Conservation (phyloP, 306 rosid genomes). For the cucumber (Cucumis sativus) region DNA sequence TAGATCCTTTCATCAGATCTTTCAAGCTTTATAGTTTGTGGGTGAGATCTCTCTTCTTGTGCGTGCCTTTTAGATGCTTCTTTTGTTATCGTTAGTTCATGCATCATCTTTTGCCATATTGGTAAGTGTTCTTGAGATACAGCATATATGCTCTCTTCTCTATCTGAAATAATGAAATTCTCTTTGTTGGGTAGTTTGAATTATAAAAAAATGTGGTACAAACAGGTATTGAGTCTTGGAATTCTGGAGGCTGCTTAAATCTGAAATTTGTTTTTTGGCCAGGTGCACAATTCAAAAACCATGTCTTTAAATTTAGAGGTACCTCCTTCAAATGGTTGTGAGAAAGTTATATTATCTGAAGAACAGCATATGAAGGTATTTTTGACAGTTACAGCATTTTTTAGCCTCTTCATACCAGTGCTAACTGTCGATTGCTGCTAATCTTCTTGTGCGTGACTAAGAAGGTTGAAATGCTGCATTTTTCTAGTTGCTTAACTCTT, state of each 20-base stretch:
- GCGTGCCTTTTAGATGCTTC: background rate
- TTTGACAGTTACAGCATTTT: background rate
- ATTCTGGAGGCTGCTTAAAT: slow-evolving; percentile 3
- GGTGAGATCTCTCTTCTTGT: background rate
- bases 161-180: background rate
- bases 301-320: slow-evolving; percentile 48
- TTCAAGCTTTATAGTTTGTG: background rate
- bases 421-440: background rate
- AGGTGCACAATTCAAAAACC: slow-evolving; percentile 18
- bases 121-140: background rate
- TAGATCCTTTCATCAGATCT: background rate
- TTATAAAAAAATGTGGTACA: background rate
- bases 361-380: slow-evolving; percentile 69
- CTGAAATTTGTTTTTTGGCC: slow-evolving; percentile 10
- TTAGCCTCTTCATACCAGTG: background rate
- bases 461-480: slow-evolving; percentile 3
- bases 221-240: background rate
- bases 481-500: background rate
- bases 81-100: background rate
- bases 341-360: slow-evolving; percentile 23
- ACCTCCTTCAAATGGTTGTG: slow-evolving; percentile 36
- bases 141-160: background rate
- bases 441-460: slow-evolving; percentile 3
- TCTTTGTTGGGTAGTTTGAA: background rate
- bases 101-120: background rate